Evolutionary conservation across 345 rosid genomes (phyloP).

Genomic region (Eutrema japonicum): DNA sequence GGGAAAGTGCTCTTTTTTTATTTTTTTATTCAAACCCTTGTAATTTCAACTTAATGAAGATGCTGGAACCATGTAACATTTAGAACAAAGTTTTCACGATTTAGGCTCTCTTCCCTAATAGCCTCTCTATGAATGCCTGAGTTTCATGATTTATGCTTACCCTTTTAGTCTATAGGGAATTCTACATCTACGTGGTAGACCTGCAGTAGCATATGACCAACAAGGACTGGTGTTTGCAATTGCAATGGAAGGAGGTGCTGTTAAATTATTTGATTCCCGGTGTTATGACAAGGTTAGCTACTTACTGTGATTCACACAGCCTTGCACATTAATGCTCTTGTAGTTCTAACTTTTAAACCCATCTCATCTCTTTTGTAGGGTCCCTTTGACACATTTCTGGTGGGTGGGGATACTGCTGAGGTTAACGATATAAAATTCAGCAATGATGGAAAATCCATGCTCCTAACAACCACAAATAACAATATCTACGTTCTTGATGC

Average conservation of each 20-base stretch:
- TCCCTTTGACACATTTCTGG: slow-evolving; percentile 93
- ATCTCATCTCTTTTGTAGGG: slow-evolving; percentile 59
- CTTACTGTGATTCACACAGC: slow-evolving; percentile 1
- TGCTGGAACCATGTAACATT: neutral
- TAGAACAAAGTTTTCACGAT: slow-evolving; percentile 6
- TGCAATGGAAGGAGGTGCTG: slow-evolving; percentile 99
- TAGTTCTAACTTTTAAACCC: neutral
- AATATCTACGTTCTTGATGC: slow-evolving; percentile 91
- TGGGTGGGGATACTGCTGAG: slow-evolving; percentile 97
- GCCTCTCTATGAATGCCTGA: slow-evolving; percentile 21
- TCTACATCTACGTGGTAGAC: slow-evolving; percentile 87
- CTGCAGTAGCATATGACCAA: slow-evolving; percentile 96
- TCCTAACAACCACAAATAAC: slow-evolving; percentile 87
- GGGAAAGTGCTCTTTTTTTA: neutral
- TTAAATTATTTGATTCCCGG: slow-evolving; percentile 93
- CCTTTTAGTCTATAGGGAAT: slow-evolving; percentile 79
- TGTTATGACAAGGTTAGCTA: slow-evolving; percentile 83
- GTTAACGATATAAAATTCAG: slow-evolving; percentile 97
- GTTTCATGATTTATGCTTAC: slow-evolving; percentile 63
- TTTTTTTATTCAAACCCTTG: neutral
- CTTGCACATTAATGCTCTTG: neutral
- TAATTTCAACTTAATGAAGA: neutral
- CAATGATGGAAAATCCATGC: slow-evolving; percentile 96
- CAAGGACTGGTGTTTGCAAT: slow-evolving; percentile 99
- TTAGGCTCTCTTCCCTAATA: neutral